Evolutionary conservation across 1,139 yeast species (phyloP).

Genomic region (Scheffersomyces parashehatae): DNA sequence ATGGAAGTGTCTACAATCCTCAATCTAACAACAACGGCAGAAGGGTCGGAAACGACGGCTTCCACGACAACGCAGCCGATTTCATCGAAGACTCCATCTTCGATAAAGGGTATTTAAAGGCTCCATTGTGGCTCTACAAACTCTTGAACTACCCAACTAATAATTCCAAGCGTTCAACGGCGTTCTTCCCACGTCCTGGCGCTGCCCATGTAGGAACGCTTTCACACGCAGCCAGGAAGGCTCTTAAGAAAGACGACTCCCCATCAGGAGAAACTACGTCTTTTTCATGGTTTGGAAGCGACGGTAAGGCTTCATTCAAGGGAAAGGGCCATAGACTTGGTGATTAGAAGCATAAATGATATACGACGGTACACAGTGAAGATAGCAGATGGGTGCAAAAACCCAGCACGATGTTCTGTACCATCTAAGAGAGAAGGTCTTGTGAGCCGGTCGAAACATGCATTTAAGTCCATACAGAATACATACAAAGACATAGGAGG

Average conservation of each 20-base stretch:
- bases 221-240: not conserved
- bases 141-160: constrained; percentile 32
- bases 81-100: constrained; percentile 36
- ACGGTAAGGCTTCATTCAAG: constrained; percentile 19
- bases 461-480: too few species aligned
- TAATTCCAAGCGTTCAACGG: constrained; percentile 30
- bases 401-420: too few species aligned
- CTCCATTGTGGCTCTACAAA: constrained; percentile 39
- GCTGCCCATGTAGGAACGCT: not conserved
- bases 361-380: too few species aligned
- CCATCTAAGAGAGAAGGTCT: too few species aligned
- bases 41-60: constrained; percentile 30
- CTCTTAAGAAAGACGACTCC: not conserved
- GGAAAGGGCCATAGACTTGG: constrained; percentile 42
- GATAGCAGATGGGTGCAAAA: too few species aligned
- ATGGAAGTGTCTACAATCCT: constrained; percentile 20
- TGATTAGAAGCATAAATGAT: constrained; percentile 8
- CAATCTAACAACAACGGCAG: constrained; percentile 20
- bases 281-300: constrained; percentile 18
- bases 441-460: too few species aligned
- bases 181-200: constrained; percentile 17
- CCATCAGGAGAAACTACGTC: not conserved
- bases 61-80: constrained; percentile 12
- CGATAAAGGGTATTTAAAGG: constrained; percentile 46
- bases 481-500: too few species aligned